Evolutionary conservation across 2,329 filamentous ascomycete species (phyloP), one percentile per base, ranked within the genome.

Genomic region (Torrubiella hemipterigena): DNA sequence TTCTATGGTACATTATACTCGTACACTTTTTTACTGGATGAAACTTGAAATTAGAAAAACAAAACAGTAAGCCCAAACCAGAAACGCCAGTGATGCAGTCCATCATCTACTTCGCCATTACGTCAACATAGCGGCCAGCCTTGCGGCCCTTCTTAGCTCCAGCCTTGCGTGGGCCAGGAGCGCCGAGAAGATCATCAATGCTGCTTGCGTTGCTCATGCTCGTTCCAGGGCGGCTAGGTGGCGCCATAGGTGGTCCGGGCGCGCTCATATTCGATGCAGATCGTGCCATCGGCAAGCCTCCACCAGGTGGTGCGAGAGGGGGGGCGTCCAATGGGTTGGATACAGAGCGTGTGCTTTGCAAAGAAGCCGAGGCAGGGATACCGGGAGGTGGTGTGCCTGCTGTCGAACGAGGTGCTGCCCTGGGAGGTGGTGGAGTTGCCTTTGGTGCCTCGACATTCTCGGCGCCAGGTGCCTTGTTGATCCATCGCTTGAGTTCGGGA

Each of bases 401-500:
- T 54, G 48, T 46, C 34, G 74, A 77, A 7, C 68, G 63, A 32
- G 69, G 61, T 4, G 61, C 59, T 6, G 63, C 69, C 43, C 69
- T 76, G 1, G 87, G 87, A 5, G 86, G 87, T 2, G 91, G 87
- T 2, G 89, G 82, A 0, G 86, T 77, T 2, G 77, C 76, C 28
- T 69, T 63, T 40, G 74, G 69, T 4, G 70, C 61, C 17, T 68
- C 61, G 7, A 60, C 59, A 26, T 70, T 71, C 33, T 81, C 77
- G 7, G 73, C 69, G 10, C 78, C 78, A 9, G 75, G 74, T 52
- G 94, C 95, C 65, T 95, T 95, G 63, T 98, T 96, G 52, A 98
- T 69, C 93, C 93, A 98, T 52, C 91, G 86, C 63, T 93, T 93
- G 31, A 94, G 70, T n/a, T 95, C 83, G 3, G 86, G 81, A 49